Percentiles rank a stretch among this genome's conserved stretches.
phyloP scores from a whole-genome alignment of 2,329 filamentous ascomycete species.

The Metarhizium humberi region DNA sequence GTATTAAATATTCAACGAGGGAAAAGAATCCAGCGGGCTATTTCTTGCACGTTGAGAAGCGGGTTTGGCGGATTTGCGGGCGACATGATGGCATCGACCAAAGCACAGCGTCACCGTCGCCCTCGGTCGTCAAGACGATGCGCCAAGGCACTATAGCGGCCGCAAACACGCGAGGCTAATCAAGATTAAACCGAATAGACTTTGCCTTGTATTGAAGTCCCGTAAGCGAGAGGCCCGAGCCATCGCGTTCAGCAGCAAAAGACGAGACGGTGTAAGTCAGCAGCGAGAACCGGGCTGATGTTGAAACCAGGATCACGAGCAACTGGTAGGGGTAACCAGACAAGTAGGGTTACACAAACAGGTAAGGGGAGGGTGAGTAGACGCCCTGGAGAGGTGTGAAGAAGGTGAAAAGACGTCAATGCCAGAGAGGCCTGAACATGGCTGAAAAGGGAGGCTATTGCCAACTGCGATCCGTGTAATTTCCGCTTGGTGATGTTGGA shows the following conservation, averaged over 20 bases:
- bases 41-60: no score
- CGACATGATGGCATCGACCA: neutral
- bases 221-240: neutral
- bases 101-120: no score
- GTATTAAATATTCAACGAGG: neutral
- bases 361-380: neutral
- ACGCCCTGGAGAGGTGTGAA: neutral
- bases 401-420: no score
- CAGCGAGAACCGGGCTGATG: no score
- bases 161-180: neutral
- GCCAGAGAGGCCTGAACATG: neutral
- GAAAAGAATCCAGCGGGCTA: no score
- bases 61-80: neutral
- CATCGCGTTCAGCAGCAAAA: neutral
- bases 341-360: neutral
- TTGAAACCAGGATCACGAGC: no score
- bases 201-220: neutral
- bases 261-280: neutral
- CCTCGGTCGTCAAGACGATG: neutral
- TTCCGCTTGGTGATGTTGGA: neutral
- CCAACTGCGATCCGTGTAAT: neutral
- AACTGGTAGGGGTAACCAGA: no score
- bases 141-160: neutral
- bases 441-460: neutral
- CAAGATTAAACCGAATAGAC: neutral